Evolutionary conservation across 2,329 filamentous ascomycete genomes (phyloP), one percentile per base, ranked within the genome.

Genomic region (Ceratocystis eucalypticola): DNA sequence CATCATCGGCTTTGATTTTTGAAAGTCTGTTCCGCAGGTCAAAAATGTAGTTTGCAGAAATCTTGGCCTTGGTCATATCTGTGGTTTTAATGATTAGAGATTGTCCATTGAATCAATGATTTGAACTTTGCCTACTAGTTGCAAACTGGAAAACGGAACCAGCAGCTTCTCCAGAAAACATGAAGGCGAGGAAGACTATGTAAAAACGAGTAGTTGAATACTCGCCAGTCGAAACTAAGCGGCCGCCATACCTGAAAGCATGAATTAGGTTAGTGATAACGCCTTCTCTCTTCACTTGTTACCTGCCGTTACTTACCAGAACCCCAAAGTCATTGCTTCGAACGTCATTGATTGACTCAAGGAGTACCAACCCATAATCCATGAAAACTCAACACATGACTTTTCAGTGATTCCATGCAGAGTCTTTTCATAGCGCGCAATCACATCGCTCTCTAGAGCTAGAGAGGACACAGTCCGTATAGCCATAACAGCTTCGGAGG

Each of bases 401-500:
- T 72, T 69, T 7, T 66, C 66, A 0, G 75, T 74, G 59, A 77
- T 71, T 7, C 73, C 71, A 30, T 73, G 70, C 1, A 77, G 71
- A 1, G 71, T 70, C 2, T 66, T 67, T 4, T 70, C 68, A 62
- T 79, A 79, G 6, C 74, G 72, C 2, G 72, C 68, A 1, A 79
- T 71, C 20, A 82, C 72, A 41, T 76, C 74, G 2, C 71, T 68
- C 69, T 82, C 80, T 6, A 80, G 72, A 0, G 80, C 78, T 30
- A 82, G 71, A 1, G 78, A 80, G 0, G 77, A 77, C 1, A 82
- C 76, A 0, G 79, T 82, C 22, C 78, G 75, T 63, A 82, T 82
- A 2, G 77, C 76, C 37, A 76, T 71, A 25, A 80, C 77, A 0
- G 80, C 78, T 68, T 83, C 81, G 3, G 78, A 77, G 0, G 81